phyloP scores from a whole-genome alignment of 805 yeast species.

The Cephaloascus fragrans region DNA sequence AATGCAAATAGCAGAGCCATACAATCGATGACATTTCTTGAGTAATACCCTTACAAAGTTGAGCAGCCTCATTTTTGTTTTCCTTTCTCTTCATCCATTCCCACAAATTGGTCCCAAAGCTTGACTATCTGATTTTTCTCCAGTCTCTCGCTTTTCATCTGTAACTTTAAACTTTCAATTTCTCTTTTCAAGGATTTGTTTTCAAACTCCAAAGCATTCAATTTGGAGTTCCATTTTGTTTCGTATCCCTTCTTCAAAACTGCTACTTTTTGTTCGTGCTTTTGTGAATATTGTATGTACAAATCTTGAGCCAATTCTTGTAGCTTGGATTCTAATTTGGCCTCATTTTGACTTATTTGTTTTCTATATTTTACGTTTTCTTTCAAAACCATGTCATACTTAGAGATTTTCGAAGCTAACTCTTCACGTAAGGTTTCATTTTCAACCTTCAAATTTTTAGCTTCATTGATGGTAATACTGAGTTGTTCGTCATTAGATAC shows the following conservation, averaged over 20 bases:
- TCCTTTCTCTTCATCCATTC: background rate
- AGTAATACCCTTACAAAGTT: no score
- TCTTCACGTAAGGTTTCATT: slow-evolving; percentile 2
- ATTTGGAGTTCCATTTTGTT: slow-evolving; percentile 36
- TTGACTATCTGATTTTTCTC: slow-evolving; percentile 50
- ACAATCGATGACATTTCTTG: no score
- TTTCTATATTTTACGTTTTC: slow-evolving; percentile 7
- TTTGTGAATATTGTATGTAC: slow-evolving; percentile 64
- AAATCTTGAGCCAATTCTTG: slow-evolving; percentile 60
- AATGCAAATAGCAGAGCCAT: no score
- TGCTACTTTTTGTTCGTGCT: slow-evolving; percentile 65
- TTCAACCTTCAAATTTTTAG: slow-evolving; percentile 14
- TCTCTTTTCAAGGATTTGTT: slow-evolving; percentile 39
- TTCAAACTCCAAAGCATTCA: slow-evolving; percentile 29
- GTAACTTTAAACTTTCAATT: slow-evolving; percentile 38
- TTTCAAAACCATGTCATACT: background rate
- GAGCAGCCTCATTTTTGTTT: no score
- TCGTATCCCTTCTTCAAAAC: slow-evolving; percentile 49
- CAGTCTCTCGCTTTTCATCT: slow-evolving; percentile 38
- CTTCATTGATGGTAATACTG: slow-evolving; percentile 19
- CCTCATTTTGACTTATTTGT: slow-evolving; percentile 27
- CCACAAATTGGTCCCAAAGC: slow-evolving; percentile 31
- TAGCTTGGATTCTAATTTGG: slow-evolving; percentile 42
- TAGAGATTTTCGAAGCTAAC: background rate
- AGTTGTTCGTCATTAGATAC: slow-evolving; percentile 15